Conservation (phyloP, 495 filamentous ascomycete genomes). For the Xylaria intraflava region DNA sequence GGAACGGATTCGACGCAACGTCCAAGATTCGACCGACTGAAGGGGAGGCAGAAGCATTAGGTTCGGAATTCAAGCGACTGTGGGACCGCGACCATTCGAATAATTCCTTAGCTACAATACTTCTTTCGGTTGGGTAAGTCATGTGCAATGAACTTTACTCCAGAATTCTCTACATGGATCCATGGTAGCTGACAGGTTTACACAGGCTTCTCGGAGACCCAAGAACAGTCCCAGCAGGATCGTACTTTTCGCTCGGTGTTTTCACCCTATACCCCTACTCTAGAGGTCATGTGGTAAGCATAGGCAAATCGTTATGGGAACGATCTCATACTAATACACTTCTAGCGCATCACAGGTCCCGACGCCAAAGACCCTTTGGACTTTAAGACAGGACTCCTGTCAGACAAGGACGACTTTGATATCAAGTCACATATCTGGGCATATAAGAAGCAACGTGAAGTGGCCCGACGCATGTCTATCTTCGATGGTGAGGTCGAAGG, state of each 20-base stretch:
- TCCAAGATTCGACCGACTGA: slow-evolving; percentile 36
- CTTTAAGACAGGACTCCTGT: slow-evolving; percentile 30
- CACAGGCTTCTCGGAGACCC: slow-evolving; percentile 24
- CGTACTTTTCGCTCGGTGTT: slow-evolving; percentile 27
- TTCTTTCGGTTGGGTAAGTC: neutral
- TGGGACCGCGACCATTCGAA: slow-evolving; percentile 42
- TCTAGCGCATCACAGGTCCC: slow-evolving; percentile 30
- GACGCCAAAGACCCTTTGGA: slow-evolving; percentile 16
- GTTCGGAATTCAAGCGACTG: slow-evolving; percentile 29
- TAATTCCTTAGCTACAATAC: slow-evolving; percentile 31
- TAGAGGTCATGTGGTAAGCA: slow-evolving; percentile 29
- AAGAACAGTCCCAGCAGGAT: slow-evolving; percentile 19
- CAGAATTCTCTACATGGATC: too few species aligned
- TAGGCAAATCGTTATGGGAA: neutral
- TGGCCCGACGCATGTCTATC: slow-evolving; percentile 37
- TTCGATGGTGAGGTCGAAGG: slow-evolving; percentile 38
- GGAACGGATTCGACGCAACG: slow-evolving; percentile 37
- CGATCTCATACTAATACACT: too few species aligned
- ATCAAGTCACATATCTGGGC: slow-evolving; percentile 30
- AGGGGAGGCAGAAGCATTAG: slow-evolving; percentile 32
- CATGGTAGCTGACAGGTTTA: too few species aligned
- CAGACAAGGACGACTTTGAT: slow-evolving; percentile 26
- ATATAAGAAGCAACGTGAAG: slow-evolving; percentile 40
- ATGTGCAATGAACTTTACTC: too few species aligned
- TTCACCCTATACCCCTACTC: slow-evolving; percentile 39